Evolutionary conservation across 257 asterid genomes (phyloP), one percentile per base, ranked within the genome.

Genomic region (Ballota nigra): DNA sequence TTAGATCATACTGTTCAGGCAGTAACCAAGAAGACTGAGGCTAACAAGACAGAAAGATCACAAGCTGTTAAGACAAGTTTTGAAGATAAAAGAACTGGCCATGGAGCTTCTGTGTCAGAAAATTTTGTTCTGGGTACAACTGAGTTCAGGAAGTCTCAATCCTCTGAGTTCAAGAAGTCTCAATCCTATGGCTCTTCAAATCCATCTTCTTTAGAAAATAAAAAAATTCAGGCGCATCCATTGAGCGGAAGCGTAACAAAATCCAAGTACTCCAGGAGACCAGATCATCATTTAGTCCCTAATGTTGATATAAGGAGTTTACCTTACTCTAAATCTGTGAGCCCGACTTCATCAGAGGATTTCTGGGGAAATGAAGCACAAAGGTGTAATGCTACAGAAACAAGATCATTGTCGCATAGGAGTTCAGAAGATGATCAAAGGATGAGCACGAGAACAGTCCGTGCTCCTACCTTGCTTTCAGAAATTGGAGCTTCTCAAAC

Each of bases 331-430:
- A 75, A 67, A 75, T 78, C 86, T 70, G 12, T 52, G 64, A 79
- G 66, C 52, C 36, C 18, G 10, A 31, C 80, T 16, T 62, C 73
- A n/a, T 71, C 71, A 40, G 68, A 71, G 36, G 80, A 66, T 18
- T 71, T 63, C 38, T 74, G 84, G 79, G 69, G 74, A 71, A 41
- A 67, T 63, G 77, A 77, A 66, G 71, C 75, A 36, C 68, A 51
- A 31, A 52, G 55, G 67, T 13, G 53, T 72, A 68, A 26, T 43
- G 78, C 61, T 62, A 77, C 60, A 49, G 87, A 83, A 77, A 69
- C 76, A 26, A 70, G 79, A 72, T 68, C 79, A 51, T 29, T 34
- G 41, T 56, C 61, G 1, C 70, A 26, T 67, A 58, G 70, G 72
- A 60, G 69, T 77, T 62, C 77, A 73, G 79, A 41, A 20, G 71